These are phyloP conservation scores for Hanseniaspora guilliermondii DNA, from an alignment of 805 yeast species.

Conservation along the genomic window DNA sequence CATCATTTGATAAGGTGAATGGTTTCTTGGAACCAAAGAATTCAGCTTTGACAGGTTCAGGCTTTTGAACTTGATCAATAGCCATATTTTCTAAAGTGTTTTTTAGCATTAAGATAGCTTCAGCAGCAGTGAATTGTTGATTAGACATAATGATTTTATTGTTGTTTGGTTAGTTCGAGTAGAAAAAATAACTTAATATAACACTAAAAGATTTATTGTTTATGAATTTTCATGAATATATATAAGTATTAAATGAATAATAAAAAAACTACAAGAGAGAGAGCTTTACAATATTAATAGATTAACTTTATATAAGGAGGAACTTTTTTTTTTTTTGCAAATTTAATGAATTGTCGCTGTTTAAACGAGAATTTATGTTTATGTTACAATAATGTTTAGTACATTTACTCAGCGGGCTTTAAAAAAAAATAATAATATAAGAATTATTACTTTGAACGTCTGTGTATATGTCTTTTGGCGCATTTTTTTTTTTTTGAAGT, in stretches of 20 bases:
- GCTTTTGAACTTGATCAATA: constrained; percentile 10
- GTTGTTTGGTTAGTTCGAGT: background rate
- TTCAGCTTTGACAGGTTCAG: background rate
- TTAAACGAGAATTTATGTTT: no score
- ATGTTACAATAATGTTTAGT: no score
- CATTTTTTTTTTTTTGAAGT: background rate
- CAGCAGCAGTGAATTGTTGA: background rate
- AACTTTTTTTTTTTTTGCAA: no score
- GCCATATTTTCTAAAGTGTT: constrained; percentile 22
- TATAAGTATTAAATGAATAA: no score
- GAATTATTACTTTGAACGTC: no score
- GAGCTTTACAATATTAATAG: no score
- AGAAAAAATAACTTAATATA: background rate
- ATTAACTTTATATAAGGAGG: no score
- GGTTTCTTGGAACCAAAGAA: constrained; percentile 11
- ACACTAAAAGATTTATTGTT: no score
- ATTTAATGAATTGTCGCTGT: no score
- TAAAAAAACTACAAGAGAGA: no score
- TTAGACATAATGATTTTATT: background rate
- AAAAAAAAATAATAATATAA: background rate
- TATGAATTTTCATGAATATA: no score
- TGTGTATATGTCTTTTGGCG: background rate
- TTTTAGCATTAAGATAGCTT: constrained; percentile 21
- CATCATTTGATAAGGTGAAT: constrained; percentile 16
- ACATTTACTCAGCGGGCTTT: no score